phyloP scores from a whole-genome alignment of 345 rosid species.

The Linum tenue region DNA sequence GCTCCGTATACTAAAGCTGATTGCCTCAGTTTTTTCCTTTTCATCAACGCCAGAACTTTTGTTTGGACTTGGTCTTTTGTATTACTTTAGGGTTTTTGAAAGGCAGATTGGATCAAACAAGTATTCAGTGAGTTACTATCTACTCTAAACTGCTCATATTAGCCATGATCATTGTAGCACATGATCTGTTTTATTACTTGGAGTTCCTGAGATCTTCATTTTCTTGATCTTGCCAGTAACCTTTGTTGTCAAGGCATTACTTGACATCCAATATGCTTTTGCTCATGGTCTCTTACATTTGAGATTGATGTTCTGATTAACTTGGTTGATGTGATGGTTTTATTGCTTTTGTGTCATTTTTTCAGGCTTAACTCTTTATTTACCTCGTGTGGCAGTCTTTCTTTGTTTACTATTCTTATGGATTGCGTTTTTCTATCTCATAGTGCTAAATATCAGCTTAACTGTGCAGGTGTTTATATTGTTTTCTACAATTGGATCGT shows the following conservation, averaged over 20 bases:
- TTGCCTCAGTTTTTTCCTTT: slow-evolving; percentile 60
- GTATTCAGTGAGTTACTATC: slow-evolving; percentile 53
- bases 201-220: background rate
- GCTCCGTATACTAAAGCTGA: slow-evolving; percentile 57
- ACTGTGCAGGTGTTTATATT: slow-evolving; percentile 75
- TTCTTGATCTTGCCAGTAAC: too few relatives aligned
- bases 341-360: background rate
- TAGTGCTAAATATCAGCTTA: background rate
- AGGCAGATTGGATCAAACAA: slow-evolving; percentile 97
- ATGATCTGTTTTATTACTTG: background rate
- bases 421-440: background rate
- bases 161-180: background rate
- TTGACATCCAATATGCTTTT: too few relatives aligned
- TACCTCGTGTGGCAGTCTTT: background rate
- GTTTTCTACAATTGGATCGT: slow-evolving; percentile 56
- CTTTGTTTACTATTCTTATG: background rate
- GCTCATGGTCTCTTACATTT: too few relatives aligned
- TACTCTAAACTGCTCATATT: background rate
- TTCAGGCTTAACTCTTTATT: background rate
- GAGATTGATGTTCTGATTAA: too few relatives aligned
- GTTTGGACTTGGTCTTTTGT: slow-evolving; percentile 80
- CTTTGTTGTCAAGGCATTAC: too few relatives aligned
- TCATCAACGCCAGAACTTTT: slow-evolving; percentile 88
- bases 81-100: slow-evolving; percentile 97
- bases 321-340: too few relatives aligned